Percentiles rank a stretch among this genome's conserved stretches.
phyloP scores from a whole-genome alignment of 371 early-diverging fungal genomes.

The Mortierella sp. region DNA sequence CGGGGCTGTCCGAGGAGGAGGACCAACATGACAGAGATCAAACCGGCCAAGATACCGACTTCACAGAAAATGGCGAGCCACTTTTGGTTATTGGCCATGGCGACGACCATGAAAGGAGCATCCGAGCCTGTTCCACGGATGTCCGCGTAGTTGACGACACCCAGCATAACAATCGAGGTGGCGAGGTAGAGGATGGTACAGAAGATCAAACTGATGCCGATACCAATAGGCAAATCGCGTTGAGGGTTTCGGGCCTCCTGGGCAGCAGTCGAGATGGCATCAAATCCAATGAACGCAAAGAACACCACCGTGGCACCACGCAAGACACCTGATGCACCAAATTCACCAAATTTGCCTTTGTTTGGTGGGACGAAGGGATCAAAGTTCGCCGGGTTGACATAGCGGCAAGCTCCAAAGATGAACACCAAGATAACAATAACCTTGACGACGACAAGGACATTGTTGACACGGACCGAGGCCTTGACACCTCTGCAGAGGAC shows the following conservation, averaged over 20 bases:
- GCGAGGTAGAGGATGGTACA: slow-evolving; percentile 85
- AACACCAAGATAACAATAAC: slow-evolving; percentile 83
- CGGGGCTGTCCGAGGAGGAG: slow-evolving; percentile 89
- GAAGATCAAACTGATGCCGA: slow-evolving; percentile 82
- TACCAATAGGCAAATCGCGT: slow-evolving; percentile 90
- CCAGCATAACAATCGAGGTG: slow-evolving; percentile 78
- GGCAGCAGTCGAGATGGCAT: slow-evolving; percentile 90
- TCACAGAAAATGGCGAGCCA: slow-evolving; percentile 83
- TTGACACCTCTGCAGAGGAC: slow-evolving; percentile 80
- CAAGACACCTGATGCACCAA: slow-evolving; percentile 81
- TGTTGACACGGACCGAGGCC: slow-evolving; percentile 80
- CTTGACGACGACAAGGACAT: slow-evolving; percentile 80
- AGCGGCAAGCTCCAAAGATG: slow-evolving; percentile 76
- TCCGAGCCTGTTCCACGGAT: slow-evolving; percentile 31
- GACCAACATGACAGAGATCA: slow-evolving; percentile 84
- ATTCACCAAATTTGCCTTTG: slow-evolving; percentile 65
- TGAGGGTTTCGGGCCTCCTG: slow-evolving; percentile 89
- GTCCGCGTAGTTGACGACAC: slow-evolving; percentile 76
- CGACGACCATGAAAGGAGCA: slow-evolving; percentile 78
- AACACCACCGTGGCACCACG: slow-evolving; percentile 86
- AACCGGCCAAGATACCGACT: slow-evolving; percentile 84
- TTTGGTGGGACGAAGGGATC: slow-evolving; percentile 85
- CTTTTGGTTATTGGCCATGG: slow-evolving; percentile 62
- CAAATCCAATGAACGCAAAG: slow-evolving; percentile 94
- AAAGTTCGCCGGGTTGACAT: slow-evolving; percentile 78